Evolutionary conservation across 345 rosid genomes (phyloP).

Genomic region (Isatis tinctoria): DNA sequence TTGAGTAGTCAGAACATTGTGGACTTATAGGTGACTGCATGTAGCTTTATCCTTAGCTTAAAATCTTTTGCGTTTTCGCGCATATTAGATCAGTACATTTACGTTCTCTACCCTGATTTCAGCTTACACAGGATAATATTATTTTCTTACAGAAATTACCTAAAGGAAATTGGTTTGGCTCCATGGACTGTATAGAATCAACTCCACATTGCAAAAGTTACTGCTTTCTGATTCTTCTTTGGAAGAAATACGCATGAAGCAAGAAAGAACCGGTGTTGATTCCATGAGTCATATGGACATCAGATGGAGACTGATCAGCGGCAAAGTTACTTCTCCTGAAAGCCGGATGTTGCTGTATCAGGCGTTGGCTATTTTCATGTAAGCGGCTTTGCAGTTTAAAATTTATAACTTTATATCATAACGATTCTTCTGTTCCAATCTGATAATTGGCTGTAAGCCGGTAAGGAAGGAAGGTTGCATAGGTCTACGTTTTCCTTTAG

Average conservation of each 20-base stretch:
- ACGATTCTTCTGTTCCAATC: neutral
- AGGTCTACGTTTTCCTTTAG: neutral
- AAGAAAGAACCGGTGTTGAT: slow-evolving; percentile 39
- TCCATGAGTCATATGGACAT: slow-evolving; percentile 40
- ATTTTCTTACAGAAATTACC: slow-evolving; percentile 70
- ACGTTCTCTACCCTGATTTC: neutral
- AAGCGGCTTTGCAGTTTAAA: slow-evolving; percentile 32
- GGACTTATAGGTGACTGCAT: slow-evolving; percentile 61
- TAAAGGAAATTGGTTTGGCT: slow-evolving; percentile 91
- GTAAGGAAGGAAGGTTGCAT: slow-evolving; percentile 3
- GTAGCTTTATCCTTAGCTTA: slow-evolving; percentile 1
- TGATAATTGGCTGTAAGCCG: neutral
- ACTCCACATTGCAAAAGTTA: slow-evolving; percentile 68
- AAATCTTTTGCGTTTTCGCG: neutral
- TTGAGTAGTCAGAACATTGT: slow-evolving; percentile 74
- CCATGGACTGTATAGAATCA: slow-evolving; percentile 65
- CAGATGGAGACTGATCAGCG: slow-evolving; percentile 88
- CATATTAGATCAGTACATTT: neutral
- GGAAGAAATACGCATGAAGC: slow-evolving; percentile 48
- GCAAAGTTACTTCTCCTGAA: slow-evolving; percentile 58
- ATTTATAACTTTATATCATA: neutral
- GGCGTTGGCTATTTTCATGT: slow-evolving; percentile 88
- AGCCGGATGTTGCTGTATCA: slow-evolving; percentile 63
- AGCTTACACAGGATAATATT: slow-evolving; percentile 5
- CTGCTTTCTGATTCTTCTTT: slow-evolving; percentile 58